Evolutionary conservation across 305 asterid species (phyloP), one percentile per base, ranked within the genome.

Genomic region (Solanum chacoense): DNA sequence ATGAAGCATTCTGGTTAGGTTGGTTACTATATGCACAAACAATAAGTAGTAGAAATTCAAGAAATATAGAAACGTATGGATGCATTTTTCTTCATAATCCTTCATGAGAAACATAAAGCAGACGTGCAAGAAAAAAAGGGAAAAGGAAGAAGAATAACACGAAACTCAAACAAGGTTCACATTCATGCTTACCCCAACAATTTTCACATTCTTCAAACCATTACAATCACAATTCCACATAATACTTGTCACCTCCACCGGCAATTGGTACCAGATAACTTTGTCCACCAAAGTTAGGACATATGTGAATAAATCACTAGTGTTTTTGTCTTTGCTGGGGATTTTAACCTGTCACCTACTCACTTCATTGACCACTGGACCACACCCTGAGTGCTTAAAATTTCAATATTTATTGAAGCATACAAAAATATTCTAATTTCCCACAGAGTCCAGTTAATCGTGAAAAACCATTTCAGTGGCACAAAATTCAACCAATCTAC

Each of bases 1-100:
- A 22, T 9, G 8, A 84, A 59, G 45, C 45, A 36, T 75, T 91
- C 78, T 87, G 85, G 80, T 90, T 87, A 88, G 77, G 88, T 79
- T 88, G 20, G 87, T 69, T 42, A 87, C 42, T 88, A 38, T 88
- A 50, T 87, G 75, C 88, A 34, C 32, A 89, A 37, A 65, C 24
- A 10, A 29, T 65, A 86, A 85, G 38, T 75, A 28, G 65, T 50
- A 31, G 35, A 73, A 26, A 42, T 6, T 81, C 72, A 45, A 45
- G 71, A 81, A 81, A 29, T 13, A 42, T 5, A 5, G 72, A 18
- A 42, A 81, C 3, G 86, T 81, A 34, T 81, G 29, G 31, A 84
- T 50, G 18, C 74, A 50, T 55, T 59, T 18, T 31, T 59, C 87
- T 59, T 24, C 29, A 2, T 32, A 59, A 1, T 59, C 31, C 45